A percentile compares a stretch with the other conserved stretches of the same genome.
Conservation (phyloP, 768 basidiomycete genomes). For the Serpula lacrymans region DNA sequence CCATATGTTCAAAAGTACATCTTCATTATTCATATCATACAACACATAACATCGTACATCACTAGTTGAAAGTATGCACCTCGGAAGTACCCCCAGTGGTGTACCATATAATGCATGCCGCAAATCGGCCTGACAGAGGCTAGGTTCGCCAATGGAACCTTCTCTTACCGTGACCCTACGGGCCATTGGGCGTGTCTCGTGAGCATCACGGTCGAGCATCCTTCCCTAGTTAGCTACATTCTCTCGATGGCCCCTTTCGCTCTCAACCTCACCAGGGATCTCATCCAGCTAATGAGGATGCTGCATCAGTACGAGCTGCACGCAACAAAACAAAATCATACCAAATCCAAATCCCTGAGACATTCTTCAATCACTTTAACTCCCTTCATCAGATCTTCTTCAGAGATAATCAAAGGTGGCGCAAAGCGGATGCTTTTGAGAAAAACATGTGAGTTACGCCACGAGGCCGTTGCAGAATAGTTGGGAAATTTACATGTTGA, state of each 20-base stretch:
- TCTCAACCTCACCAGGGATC: conserved; percentile 63
- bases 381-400: conserved; percentile 75
- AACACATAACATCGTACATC: no score
- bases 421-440: conserved; percentile 85
- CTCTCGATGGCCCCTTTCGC: conserved; percentile 56
- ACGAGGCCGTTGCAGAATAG: neutral
- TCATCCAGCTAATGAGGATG: conserved; percentile 38
- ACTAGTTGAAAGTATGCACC: no score
- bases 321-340: conserved; percentile 27
- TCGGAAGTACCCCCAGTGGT: no score
- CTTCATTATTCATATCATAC: no score
- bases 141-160: no score
- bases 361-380: conserved; percentile 74
- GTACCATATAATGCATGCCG: no score
- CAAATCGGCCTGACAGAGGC: no score
- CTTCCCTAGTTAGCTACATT: conserved; percentile 23
- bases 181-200: no score
- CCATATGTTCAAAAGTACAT: no score
- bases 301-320: neutral
- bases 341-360: conserved; percentile 77
- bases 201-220: no score
- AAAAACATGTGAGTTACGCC: conserved; percentile 1
- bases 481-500: conserved; percentile 70
- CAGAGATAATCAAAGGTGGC: conserved; percentile 92
- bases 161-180: no score